Evolutionary conservation across 768 basidiomycete genomes (phyloP), one percentile per base, ranked within the genome.

Genomic region (Termitomyces sp.): DNA sequence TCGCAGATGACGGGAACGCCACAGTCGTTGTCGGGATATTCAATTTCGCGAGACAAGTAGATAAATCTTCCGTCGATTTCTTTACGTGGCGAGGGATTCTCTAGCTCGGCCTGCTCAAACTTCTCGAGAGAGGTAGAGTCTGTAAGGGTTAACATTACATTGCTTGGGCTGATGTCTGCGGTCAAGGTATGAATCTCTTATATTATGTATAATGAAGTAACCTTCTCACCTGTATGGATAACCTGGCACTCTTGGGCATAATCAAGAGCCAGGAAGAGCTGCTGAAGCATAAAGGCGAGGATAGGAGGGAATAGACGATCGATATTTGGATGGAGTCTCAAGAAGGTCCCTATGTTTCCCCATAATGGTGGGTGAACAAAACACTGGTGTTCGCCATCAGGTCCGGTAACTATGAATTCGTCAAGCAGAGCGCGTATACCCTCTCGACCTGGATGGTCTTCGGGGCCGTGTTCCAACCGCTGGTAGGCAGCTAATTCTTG

Each of bases 1-100:
- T 70, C 67, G 48, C 64, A 66, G 16, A 67, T 62, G 3, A 67
- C 55, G 48, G 66, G 61, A 18, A 28, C 58, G 40, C 66, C 62
- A 33, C n/a, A 38, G 7, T 13, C 20, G n/a, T 51, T 42, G 2
- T 55, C 18, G 18, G 60, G 63, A 18, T 33, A 16, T 15, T 53
- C 57, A 8, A 63, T 39, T 11, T 36, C 22, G 13, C 66, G 53
- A 8, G 68, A 63, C 1, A 52, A 24, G 49, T 67, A 68, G 28
- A 69, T 62, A 12, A 63, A 53, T 22, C 65, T 22, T 20, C 62
- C 57, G 28, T 57, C 58, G 3, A 36, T 38, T 18, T 60, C 58
- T 59, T 70, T 70, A 40, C 68, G 65, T n/a, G n/a, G n/a, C n/a
- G n/a, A n/a, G n/a, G n/a, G n/a, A n/a, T n/a, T n/a, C n/a, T n/a